Conservation (phyloP, 192 early-diverging fungal genomes). For the Podila epicladia region DNA sequence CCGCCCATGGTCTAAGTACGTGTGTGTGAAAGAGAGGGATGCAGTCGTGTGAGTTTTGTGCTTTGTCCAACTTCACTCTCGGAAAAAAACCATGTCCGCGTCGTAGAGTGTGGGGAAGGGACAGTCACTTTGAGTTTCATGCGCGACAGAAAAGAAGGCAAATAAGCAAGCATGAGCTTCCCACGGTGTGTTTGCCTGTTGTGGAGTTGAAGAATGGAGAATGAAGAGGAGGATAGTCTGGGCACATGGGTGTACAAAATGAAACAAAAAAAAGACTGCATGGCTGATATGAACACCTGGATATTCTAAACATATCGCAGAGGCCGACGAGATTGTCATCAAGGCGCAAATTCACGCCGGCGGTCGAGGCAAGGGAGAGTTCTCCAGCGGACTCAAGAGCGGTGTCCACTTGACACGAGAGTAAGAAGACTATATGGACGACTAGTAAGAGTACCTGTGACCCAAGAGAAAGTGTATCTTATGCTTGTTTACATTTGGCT, state of each 20-base stretch:
- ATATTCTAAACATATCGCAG: slow-evolving; percentile 4
- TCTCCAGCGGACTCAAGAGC: slow-evolving; percentile 46
- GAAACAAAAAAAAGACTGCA: background rate
- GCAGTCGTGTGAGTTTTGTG: too few relatives aligned
- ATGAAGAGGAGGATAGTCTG: too few relatives aligned
- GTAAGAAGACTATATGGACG: slow-evolving; percentile 8
- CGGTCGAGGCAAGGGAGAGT: slow-evolving; percentile 41
- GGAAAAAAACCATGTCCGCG: background rate
- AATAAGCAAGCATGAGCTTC: too few relatives aligned
- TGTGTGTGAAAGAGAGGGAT: background rate
- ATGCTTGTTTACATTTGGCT: background rate
- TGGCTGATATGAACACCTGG: background rate
- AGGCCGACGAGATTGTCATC: slow-evolving; percentile 45
- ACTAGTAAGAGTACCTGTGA: too few relatives aligned
- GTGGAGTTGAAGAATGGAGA: too few relatives aligned
- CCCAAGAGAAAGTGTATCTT: too few relatives aligned
- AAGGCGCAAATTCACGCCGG: slow-evolving; percentile 48
- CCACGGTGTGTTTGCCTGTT: too few relatives aligned
- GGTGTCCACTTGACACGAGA: slow-evolving; percentile 45
- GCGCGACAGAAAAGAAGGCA: too few relatives aligned
- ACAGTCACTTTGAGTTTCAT: too few relatives aligned
- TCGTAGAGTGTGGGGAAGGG: too few relatives aligned
- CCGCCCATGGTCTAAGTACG: slow-evolving; percentile 32
- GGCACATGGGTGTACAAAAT: background rate
- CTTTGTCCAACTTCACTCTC: background rate